Conservation (phyloP, 2,329 filamentous ascomycete genomes). For the Hypoxylon sp. region DNA sequence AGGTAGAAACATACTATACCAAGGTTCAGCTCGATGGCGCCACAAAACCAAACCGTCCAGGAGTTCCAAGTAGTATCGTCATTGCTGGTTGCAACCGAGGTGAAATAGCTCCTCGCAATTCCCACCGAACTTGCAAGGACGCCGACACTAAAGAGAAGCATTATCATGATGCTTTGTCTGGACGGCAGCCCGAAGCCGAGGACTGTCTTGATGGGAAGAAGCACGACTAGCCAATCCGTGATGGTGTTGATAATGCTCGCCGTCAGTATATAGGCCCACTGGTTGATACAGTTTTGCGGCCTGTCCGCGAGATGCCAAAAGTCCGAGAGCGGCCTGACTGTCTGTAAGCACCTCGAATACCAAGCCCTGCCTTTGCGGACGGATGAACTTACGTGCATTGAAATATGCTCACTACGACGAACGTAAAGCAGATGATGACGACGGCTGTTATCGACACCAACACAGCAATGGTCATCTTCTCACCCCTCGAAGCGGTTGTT, state of each 20-base stretch:
- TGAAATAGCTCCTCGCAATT: conserved; percentile 49
- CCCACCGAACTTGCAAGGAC: conserved; percentile 55
- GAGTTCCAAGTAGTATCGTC: conserved; percentile 49
- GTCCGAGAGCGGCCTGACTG: conserved; percentile 47
- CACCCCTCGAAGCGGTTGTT: conserved; percentile 43
- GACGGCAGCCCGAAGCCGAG: conserved; percentile 54
- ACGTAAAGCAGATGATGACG: conserved; percentile 45
- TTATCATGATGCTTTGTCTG: conserved; percentile 56
- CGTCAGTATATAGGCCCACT: conserved; percentile 59
- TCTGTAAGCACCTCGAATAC: background rate
- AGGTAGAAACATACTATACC: conserved; percentile 51
- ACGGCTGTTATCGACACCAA: conserved; percentile 44
- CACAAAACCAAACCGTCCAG: conserved; percentile 48
- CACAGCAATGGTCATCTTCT: conserved; percentile 45
- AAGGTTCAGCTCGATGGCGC: conserved; percentile 52
- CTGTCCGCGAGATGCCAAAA: conserved; percentile 49
- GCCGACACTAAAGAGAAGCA: conserved; percentile 58
- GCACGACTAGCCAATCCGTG: conserved; percentile 64
- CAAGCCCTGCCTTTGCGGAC: background rate
- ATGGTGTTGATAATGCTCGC: conserved; percentile 67
- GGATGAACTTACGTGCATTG: conserved; percentile 49
- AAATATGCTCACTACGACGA: conserved; percentile 48
- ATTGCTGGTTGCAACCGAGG: conserved; percentile 43
- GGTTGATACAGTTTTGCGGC: conserved; percentile 54
- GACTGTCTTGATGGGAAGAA: conserved; percentile 59